phyloP scores from a whole-genome alignment of 1,284 basidiomycete genomes.

The Xerocomus nothofagi region DNA sequence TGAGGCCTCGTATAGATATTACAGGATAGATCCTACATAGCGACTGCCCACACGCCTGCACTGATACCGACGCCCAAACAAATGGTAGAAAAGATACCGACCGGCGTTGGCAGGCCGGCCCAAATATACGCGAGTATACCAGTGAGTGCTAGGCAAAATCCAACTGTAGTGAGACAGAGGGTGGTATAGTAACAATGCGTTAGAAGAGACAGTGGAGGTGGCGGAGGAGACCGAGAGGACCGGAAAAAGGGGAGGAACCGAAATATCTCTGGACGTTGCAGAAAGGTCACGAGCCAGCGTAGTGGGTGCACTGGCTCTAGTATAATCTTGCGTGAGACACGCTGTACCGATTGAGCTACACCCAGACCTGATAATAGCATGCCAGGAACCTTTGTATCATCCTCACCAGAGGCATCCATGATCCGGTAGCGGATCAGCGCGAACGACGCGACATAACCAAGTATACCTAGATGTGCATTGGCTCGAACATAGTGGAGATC shows the following conservation, averaged over 20 bases:
- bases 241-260: neutral
- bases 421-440: conserved; percentile 28
- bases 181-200: conserved; percentile 29
- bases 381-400: conserved; percentile 17
- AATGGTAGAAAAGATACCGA: conserved; percentile 30
- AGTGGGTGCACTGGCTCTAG: conserved; percentile 17
- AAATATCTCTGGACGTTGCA: conserved; percentile 3
- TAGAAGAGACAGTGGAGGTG: conserved; percentile 23
- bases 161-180: conserved; percentile 24
- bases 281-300: neutral
- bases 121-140: conserved; percentile 31
- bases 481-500: neutral
- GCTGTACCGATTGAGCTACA: conserved; percentile 12
- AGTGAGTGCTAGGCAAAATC: conserved; percentile 27
- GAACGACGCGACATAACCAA: conserved; percentile 33
- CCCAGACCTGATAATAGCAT: neutral
- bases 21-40: conserved; percentile 6
- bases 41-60: conserved; percentile 27
- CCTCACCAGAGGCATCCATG: conserved; percentile 16
- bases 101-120: conserved; percentile 20
- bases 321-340: conserved; percentile 17
- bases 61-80: conserved; percentile 27
- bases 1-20: neutral
- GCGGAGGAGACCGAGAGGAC: neutral
- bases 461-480: conserved; percentile 24